These are phyloP conservation scores for Colletotrichum agaves DNA, from an alignment of 2,329 filamentous ascomycete genomes.

Conservation along the genomic window DNA sequence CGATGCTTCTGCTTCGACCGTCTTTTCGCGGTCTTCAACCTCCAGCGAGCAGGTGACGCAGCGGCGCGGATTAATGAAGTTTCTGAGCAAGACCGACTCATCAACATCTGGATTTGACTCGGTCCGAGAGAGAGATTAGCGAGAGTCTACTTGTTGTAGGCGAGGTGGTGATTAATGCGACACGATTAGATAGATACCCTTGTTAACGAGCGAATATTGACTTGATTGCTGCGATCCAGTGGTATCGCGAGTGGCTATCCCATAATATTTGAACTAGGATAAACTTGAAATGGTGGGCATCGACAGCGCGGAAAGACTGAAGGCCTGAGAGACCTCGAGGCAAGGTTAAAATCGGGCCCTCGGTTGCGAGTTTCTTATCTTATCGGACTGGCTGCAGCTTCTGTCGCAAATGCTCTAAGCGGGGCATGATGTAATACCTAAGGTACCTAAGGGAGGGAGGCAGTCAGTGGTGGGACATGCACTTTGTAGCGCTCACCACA, in stretches of 20 bases:
- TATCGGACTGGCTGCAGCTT: conserved; percentile 4
- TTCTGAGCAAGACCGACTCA: conserved; percentile 26
- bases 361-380: conserved; percentile 11
- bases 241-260: too few species aligned
- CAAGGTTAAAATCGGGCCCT: too few species aligned
- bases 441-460: too few species aligned
- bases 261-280: too few species aligned
- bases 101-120: conserved; percentile 6
- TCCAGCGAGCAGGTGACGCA: conserved; percentile 18
- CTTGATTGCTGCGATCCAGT: neutral
- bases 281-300: too few species aligned
- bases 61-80: conserved; percentile 4
- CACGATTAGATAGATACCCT: conserved; percentile 8
- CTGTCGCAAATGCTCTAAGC: conserved; percentile 27
- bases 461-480: conserved; percentile 25
- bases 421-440: conserved; percentile 38
- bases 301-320: too few species aligned
- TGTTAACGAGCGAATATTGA: neutral
- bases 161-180: neutral
- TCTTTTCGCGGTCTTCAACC: conserved; percentile 19
- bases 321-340: too few species aligned
- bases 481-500: conserved; percentile 20
- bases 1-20: conserved; percentile 16
- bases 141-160: too few species aligned
- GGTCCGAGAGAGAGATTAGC: neutral